phyloP scores from a whole-genome alignment of 2,329 filamentous ascomycete species.

The Hirsutella minnesotensis region DNA sequence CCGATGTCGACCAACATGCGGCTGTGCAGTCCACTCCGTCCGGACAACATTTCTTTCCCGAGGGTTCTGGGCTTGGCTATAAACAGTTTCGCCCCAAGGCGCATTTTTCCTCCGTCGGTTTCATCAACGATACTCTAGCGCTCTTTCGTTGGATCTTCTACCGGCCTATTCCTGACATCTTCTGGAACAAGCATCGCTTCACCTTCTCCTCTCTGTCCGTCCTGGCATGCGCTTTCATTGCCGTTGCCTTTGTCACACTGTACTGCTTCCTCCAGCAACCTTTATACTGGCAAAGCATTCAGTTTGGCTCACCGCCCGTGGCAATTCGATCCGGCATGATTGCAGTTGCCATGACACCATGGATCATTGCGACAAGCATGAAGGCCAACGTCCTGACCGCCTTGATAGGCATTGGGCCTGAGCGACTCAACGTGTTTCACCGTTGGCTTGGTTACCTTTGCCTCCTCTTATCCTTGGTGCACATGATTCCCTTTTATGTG shows the following conservation, averaged over 20 bases:
- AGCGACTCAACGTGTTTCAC: slow-evolving; percentile 85
- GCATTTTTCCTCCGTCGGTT: slow-evolving; percentile 62
- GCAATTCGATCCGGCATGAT: slow-evolving; percentile 87
- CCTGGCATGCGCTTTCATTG: slow-evolving; percentile 53
- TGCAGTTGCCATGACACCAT: slow-evolving; percentile 79
- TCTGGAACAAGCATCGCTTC: slow-evolving; percentile 54
- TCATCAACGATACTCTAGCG: slow-evolving; percentile 70
- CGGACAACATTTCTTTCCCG: slow-evolving; percentile 61
- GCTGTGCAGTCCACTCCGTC: slow-evolving; percentile 36
- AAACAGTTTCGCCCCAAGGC: slow-evolving; percentile 50
- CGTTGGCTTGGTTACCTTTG: slow-evolving; percentile 85
- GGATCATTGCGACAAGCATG: slow-evolving; percentile 82
- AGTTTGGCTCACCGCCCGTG: slow-evolving; percentile 75
- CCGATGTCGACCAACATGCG: slow-evolving; percentile 35
- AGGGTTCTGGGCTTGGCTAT: slow-evolving; percentile 44
- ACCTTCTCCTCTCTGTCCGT: slow-evolving; percentile 74
- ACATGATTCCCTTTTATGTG: slow-evolving; percentile 81
- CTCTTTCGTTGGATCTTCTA: slow-evolving; percentile 84
- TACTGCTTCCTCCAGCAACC: slow-evolving; percentile 84
- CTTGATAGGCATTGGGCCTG: slow-evolving; percentile 82
- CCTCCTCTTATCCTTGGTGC: slow-evolving; percentile 69
- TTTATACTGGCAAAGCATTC: slow-evolving; percentile 79
- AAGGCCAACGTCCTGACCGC: slow-evolving; percentile 80
- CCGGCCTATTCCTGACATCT: slow-evolving; percentile 66
- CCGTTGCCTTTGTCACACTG: slow-evolving; percentile 60